Evolutionary conservation across 148 eudicot genomes (phyloP).

Genomic region (Heliosperma pusillum): DNA sequence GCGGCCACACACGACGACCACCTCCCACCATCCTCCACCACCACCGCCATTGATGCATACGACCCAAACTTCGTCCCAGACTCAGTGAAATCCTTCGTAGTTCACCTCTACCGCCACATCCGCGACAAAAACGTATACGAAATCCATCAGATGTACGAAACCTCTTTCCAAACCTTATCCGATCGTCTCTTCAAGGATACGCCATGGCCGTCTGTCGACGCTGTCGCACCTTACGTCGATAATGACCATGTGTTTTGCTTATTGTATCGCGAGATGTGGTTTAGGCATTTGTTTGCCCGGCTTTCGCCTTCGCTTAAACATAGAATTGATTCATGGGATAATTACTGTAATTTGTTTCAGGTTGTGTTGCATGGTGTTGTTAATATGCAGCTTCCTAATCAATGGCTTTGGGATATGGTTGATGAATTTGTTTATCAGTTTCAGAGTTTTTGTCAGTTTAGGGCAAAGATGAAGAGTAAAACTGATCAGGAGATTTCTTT

Average conservation of each 20-base stretch:
- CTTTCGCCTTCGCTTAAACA: constrained; percentile 60
- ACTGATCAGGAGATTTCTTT: constrained; percentile 85
- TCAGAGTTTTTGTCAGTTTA: constrained; percentile 89
- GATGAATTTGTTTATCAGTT: constrained; percentile 98
- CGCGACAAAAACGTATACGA: constrained; percentile 95
- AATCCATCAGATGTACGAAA: constrained; percentile 97
- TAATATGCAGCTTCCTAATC: constrained; percentile 94
- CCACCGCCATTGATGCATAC: constrained; percentile 28
- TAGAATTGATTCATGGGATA: constrained; percentile 87
- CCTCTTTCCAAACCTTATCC: constrained; percentile 70
- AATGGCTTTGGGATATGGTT: constrained; percentile 99
- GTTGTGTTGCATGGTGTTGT: constrained; percentile 71
- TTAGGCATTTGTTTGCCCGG: constrained; percentile 77
- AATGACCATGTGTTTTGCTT: constrained; percentile 93
- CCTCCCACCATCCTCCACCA: constrained; percentile 25
- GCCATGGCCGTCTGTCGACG: constrained; percentile 92
- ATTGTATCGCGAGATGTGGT: constrained; percentile 96
- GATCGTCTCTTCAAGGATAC: constrained; percentile 84
- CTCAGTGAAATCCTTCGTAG: constrained; percentile 88
- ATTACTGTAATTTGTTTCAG: constrained; percentile 69
- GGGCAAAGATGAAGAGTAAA: constrained; percentile 94
- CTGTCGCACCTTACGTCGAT: constrained; percentile 73
- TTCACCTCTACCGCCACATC: constrained; percentile 86
- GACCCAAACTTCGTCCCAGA: constrained; percentile 94
- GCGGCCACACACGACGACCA: constrained; percentile 58